A percentile compares a stretch with the other conserved stretches of the same genome.
Conservation (phyloP, 768 basidiomycete species). For the Mycena crocata region DNA sequence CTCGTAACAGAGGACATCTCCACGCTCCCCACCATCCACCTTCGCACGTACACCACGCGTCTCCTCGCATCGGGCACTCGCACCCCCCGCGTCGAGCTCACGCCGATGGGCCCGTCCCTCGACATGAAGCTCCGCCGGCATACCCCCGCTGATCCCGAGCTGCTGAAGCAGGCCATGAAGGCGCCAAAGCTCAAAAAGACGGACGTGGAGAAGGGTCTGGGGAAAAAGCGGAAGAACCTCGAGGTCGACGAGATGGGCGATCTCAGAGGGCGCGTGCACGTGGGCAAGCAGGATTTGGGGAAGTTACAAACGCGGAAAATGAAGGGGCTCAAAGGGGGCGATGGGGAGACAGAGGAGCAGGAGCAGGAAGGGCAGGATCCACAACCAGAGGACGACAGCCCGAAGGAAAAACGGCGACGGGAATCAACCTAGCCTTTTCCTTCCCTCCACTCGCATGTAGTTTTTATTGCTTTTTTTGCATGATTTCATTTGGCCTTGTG, state of each 20-base stretch:
- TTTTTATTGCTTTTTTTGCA: constrained; percentile 21
- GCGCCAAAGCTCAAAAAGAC: constrained; percentile 90
- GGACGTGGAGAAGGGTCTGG: constrained; percentile 86
- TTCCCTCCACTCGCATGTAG: background rate
- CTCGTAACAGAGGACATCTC: constrained; percentile 52
- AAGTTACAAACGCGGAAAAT: constrained; percentile 94
- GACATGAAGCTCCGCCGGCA: constrained; percentile 85
- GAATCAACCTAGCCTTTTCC: constrained; percentile 9
- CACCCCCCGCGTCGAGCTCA: constrained; percentile 84
- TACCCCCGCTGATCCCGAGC: constrained; percentile 79
- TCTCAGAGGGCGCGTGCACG: constrained; percentile 88
- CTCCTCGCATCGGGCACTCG: constrained; percentile 82
- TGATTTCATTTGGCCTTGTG: constrained; percentile 33
- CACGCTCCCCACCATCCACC: constrained; percentile 83
- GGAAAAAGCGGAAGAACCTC: constrained; percentile 94
- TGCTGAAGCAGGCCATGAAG: constrained; percentile 84
- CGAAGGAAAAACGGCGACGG: constrained; percentile 36
- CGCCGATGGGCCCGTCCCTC: constrained; percentile 91
- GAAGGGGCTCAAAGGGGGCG: constrained; percentile 83
- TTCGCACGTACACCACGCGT: constrained; percentile 86
- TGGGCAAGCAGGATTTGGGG: constrained; percentile 88
- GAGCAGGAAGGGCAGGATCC: constrained; percentile 37
- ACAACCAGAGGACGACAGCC: constrained; percentile 27
- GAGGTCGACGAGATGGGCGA: constrained; percentile 99
- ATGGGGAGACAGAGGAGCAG: constrained; percentile 31